Evolutionary conservation across 768 basidiomycete species (phyloP), one percentile per base, ranked within the genome.

Genomic region (Russula griseocarnosa): DNA sequence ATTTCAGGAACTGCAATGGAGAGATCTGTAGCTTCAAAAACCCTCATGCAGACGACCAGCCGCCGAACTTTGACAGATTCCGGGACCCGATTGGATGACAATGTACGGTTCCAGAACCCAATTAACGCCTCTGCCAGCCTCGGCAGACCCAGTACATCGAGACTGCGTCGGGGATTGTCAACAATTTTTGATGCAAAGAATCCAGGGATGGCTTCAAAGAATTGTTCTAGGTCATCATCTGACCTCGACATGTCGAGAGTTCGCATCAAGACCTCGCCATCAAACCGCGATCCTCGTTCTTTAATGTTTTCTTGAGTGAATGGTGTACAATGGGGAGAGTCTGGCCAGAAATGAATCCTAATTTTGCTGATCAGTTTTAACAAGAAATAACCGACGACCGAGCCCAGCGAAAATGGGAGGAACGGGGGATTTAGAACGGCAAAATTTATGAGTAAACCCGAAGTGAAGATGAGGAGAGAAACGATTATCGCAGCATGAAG

Each of bases 171-270:
- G 8, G 26, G 36, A 20, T 42, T 16, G 5, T 30, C 16, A 13
- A 60, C 50, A 11, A 51, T n/a, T 51, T 40, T 5, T 18, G 58
- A 60, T 11, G 5, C n/a, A 38, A 20, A 52, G 10, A 60, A 60
- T 14, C 58, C 42, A 28, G 36, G 58, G 6, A 60, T 30, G 5
- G 20, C 20, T 14, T 50, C 42, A 9, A 52, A 51, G 28, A 60
- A 51, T 5, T n/a, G 50, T 50, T 50, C 49, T 22, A 60, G 7
- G 24, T 60, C 49, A 30, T 51, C 10, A 22, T 60, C 58, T 40
- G n/a, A 26, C 3, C n/a, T 38, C 50, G 38, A 8, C n/a, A 18
- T 18, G 5, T 60, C 26, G 38, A 60, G n/a, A 7, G 58, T 60
- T 14, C 50, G 50, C 18, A 14, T n/a, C 36, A 60, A 30, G 2